Evolutionary conservation across 805 yeast genomes (phyloP), one percentile per base, ranked within the genome.

Genomic region (Lachancea waltii): DNA sequence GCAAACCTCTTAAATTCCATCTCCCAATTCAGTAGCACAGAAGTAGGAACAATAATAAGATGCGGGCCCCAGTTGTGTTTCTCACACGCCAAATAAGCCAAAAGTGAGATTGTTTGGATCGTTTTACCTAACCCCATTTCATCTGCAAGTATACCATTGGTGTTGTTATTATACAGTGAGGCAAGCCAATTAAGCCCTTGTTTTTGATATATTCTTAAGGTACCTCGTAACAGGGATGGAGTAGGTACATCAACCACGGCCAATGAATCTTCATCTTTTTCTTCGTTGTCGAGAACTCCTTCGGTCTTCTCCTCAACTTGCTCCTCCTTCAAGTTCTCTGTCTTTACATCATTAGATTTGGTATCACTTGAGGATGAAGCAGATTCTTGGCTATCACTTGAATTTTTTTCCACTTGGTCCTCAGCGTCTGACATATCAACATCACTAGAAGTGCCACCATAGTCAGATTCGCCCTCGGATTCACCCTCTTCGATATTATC

Each of bases 41-140:
- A 85, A 0, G 99, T 92, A 3, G 99, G 99, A 4, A 92, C 99
- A 43, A 92, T 80, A 63, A 92, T 89, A 38, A 92, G 67, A 66
- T 92, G 99, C 0, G 98, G 99, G 0, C 98, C 98, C 99, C 99
- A 92, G 13, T 81, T 75, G 42, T 85, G 83, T 53, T 89, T 89
- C 51, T 82, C 95, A 51, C 96, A 86, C 0, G 99, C 98, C 36
- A 92, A 66, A 58, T 89, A 89, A 0, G 94, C 71, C 14, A 92
- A 63, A 29, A 92, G 63, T 0, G 97, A 76, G 36, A 92, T 92
- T 0, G 98, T 92, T 58, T 92, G 99, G 42, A 92, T 90, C 0
- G 99, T 92, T 58, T 92, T 92, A 48, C 94, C 98, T 29, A 92
- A 70, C 39, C 99, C 99, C 99, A 92, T 92, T 58, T 92, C 99